A percentile compares a stretch with the other conserved stretches of the same genome.
Evolutionary conservation across 176 grass and related monocot species (phyloP).

Genomic region (Saccharum officinarum): DNA sequence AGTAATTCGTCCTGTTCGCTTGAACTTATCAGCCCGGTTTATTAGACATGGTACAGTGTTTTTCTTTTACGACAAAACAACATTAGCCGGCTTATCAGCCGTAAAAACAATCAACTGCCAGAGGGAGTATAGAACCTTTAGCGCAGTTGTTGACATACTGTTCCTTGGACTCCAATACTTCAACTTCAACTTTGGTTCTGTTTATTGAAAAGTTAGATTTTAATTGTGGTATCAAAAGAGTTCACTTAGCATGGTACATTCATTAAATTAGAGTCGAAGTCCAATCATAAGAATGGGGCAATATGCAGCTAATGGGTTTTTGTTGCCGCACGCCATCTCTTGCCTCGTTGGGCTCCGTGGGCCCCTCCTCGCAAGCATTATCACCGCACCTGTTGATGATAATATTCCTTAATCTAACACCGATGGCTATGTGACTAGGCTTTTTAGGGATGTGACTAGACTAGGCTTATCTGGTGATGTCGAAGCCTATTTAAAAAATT

Average conservation of each 20-base stretch:
- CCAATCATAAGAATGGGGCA: neutral
- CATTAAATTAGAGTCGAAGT: neutral
- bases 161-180: neutral
- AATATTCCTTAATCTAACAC: neutral
- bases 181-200: neutral
- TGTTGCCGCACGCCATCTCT: neutral
- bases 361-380: constrained; percentile 15
- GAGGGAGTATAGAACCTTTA: neutral
- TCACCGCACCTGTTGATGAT: constrained; percentile 25
- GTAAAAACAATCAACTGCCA: too few relatives aligned
- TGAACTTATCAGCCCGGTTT: too few relatives aligned
- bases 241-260: neutral
- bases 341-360: neutral
- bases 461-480: too few relatives aligned
- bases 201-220: neutral
- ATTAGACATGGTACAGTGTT: too few relatives aligned
- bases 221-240: neutral
- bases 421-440: too few relatives aligned
- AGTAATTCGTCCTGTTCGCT: too few relatives aligned
- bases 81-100: too few relatives aligned
- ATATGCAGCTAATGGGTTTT: neutral
- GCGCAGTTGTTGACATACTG: neutral
- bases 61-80: too few relatives aligned
- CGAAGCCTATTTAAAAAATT: neutral
- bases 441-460: too few relatives aligned